Percentiles rank a stretch among this genome's conserved stretches.
phyloP scores from a whole-genome alignment of 495 filamentous ascomycete genomes.

The Penicillium antarcticum region DNA sequence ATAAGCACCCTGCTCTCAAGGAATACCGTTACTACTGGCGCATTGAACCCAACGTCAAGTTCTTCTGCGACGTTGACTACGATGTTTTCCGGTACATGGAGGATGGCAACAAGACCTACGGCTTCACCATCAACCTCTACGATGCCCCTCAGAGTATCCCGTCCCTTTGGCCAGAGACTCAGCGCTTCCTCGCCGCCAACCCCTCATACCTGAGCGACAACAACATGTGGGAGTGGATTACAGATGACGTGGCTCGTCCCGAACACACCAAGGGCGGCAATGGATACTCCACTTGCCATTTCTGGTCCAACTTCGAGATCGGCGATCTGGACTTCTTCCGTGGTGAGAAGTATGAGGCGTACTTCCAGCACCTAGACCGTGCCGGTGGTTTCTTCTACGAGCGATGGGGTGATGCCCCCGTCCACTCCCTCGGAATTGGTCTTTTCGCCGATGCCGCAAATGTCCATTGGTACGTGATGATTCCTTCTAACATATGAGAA shows the following conservation, averaged over 20 bases:
- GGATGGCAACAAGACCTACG: conserved; percentile 97
- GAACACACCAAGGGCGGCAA: conserved; percentile 75
- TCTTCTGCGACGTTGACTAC: conserved; percentile 99
- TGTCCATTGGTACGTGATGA: conserved; percentile 81
- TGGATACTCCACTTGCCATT: conserved; percentile 98
- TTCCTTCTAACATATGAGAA: not conserved
- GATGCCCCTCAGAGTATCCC: conserved; percentile 83
- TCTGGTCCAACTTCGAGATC: conserved; percentile 99
- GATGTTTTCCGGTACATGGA: conserved; percentile 98
- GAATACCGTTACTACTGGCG: conserved; percentile 95
- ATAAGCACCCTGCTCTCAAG: conserved; percentile 85
- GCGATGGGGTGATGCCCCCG: conserved; percentile 96
- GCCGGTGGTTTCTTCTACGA: conserved; percentile 99
- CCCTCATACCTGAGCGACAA: conserved; percentile 77
- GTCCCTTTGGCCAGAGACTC: conserved; percentile 91
- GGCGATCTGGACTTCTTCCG: conserved; percentile 95
- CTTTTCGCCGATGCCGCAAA: conserved; percentile 87
- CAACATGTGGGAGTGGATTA: conserved; percentile 85
- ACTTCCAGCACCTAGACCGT: conserved; percentile 93
- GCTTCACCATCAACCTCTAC: conserved; percentile 97
- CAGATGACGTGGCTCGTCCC: conserved; percentile 71
- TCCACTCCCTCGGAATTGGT: conserved; percentile 92
- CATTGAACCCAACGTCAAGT: conserved; percentile 97
- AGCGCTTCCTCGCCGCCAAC: conserved; percentile 81
- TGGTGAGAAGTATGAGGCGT: conserved; percentile 84